Evolutionary conservation across 2,329 filamentous ascomycete genomes (phyloP).

Genomic region (Nigrospora oryzae): DNA sequence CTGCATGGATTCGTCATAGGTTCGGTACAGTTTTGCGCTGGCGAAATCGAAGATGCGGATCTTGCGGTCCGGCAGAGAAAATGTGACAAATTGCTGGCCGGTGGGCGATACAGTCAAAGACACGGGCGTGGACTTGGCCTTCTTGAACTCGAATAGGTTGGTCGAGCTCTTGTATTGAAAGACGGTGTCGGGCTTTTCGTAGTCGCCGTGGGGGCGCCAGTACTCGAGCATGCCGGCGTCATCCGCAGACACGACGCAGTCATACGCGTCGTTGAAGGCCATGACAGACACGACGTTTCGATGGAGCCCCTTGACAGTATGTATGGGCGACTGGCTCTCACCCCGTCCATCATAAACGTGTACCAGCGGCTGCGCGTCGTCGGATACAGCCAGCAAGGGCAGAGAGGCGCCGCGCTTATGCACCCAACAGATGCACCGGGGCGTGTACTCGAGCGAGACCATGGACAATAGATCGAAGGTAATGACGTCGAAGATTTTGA

Average conservation of each 20-base stretch:
- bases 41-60: constrained; percentile 90
- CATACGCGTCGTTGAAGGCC: constrained; percentile 78
- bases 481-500: constrained; percentile 76
- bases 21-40: constrained; percentile 78
- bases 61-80: constrained; percentile 90
- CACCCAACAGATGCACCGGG: constrained; percentile 84
- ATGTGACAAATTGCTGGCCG: constrained; percentile 76
- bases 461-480: constrained; percentile 85
- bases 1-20: constrained; percentile 88
- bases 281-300: constrained; percentile 74
- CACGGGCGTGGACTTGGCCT: constrained; percentile 76
- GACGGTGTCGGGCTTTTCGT: constrained; percentile 85
- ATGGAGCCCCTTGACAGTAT: constrained; percentile 74
- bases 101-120: constrained; percentile 80
- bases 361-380: constrained; percentile 63
- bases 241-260: constrained; percentile 88
- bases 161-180: constrained; percentile 92
- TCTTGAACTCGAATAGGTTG: constrained; percentile 94
- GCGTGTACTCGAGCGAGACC: constrained; percentile 66
- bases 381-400: constrained; percentile 76
- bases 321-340: constrained; percentile 66
- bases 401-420: constrained; percentile 82
- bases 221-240: constrained; percentile 94
- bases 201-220: constrained; percentile 73
- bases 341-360: constrained; percentile 85